phyloP scores from a whole-genome alignment of 2,329 filamentous ascomycete species.

The Penicillium sp. region DNA sequence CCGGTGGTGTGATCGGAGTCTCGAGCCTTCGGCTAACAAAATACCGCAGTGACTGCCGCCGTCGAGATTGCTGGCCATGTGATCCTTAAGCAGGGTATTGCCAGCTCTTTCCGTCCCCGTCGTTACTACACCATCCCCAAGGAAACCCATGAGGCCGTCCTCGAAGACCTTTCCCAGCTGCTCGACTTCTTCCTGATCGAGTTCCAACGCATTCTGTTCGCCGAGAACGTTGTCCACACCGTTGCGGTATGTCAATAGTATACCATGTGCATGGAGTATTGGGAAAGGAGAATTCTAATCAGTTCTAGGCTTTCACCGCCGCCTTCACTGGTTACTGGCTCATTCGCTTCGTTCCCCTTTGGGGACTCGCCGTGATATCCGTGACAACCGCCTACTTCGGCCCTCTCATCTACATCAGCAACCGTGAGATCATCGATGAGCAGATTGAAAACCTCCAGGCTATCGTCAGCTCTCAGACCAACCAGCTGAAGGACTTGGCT shows the following conservation, averaged over 20 bases:
- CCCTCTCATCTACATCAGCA: slow-evolving; percentile 67
- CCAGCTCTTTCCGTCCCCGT: slow-evolving; percentile 64
- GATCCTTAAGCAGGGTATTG: slow-evolving; percentile 61
- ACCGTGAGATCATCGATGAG: slow-evolving; percentile 66
- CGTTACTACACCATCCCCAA: slow-evolving; percentile 70
- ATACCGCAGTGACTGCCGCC: slow-evolving; percentile 55
- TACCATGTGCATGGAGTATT: neutral
- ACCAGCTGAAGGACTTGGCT: slow-evolving; percentile 63
- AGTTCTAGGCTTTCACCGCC: slow-evolving; percentile 59
- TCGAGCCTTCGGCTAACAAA: slow-evolving; percentile 11
- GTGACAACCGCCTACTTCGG: slow-evolving; percentile 62
- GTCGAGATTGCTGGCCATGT: slow-evolving; percentile 62
- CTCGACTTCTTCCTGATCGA: slow-evolving; percentile 72
- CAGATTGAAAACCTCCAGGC: slow-evolving; percentile 60
- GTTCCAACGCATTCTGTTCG: slow-evolving; percentile 68
- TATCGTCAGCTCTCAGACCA: slow-evolving; percentile 61
- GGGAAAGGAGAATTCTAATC: neutral
- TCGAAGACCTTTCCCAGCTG: slow-evolving; percentile 67
- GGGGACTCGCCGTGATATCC: slow-evolving; percentile 64
- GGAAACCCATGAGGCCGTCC: slow-evolving; percentile 64
- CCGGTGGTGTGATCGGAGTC: neutral
- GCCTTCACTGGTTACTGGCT: slow-evolving; percentile 66
- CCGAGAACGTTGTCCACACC: slow-evolving; percentile 66
- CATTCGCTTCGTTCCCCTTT: slow-evolving; percentile 68
- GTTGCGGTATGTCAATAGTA: slow-evolving; percentile 55